These are phyloP conservation scores for Pseudogymnoascus sp. DNA, from an alignment of 2,329 filamentous ascomycete genomes.

Conservation along the genomic window DNA sequence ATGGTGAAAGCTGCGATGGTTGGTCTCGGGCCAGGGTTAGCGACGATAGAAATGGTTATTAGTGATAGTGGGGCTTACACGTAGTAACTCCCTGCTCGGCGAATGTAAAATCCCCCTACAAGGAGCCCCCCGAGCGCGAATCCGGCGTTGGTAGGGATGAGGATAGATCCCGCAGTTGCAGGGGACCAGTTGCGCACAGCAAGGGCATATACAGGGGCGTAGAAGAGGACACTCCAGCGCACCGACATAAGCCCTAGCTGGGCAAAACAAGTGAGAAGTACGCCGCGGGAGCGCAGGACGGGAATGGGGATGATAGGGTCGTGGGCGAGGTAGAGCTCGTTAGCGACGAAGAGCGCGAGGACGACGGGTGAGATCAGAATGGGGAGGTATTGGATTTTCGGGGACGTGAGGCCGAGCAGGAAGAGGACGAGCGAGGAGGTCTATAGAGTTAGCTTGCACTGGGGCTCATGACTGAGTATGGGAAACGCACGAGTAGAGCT, in stretches of 20 bases:
- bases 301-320: constrained; percentile 70
- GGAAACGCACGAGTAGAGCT: constrained; percentile 46
- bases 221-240: constrained; percentile 75
- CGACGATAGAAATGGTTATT: neutral
- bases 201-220: constrained; percentile 70
- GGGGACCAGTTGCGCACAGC: constrained; percentile 64
- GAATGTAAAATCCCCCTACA: constrained; percentile 69
- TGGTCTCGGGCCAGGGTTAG: constrained; percentile 31
- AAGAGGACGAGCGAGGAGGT: constrained; percentile 60
- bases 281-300: constrained; percentile 61
- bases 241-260: constrained; percentile 74
- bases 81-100: constrained; percentile 66
- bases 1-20: constrained; percentile 51
- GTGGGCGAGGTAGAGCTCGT: constrained; percentile 54
- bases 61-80: constrained; percentile 29
- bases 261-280: constrained; percentile 64
- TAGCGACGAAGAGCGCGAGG: constrained; percentile 47
- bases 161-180: constrained; percentile 62
- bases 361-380: constrained; percentile 49
- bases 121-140: constrained; percentile 68
- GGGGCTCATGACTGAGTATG: neutral
- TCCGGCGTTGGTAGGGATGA: constrained; percentile 74
- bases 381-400: constrained; percentile 50
- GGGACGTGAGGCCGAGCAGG: constrained; percentile 60
- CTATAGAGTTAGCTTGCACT: constrained; percentile 30